Evolutionary conservation across 768 basidiomycete genomes (phyloP).

Genomic region (Holtermanniella nyarrowii): DNA sequence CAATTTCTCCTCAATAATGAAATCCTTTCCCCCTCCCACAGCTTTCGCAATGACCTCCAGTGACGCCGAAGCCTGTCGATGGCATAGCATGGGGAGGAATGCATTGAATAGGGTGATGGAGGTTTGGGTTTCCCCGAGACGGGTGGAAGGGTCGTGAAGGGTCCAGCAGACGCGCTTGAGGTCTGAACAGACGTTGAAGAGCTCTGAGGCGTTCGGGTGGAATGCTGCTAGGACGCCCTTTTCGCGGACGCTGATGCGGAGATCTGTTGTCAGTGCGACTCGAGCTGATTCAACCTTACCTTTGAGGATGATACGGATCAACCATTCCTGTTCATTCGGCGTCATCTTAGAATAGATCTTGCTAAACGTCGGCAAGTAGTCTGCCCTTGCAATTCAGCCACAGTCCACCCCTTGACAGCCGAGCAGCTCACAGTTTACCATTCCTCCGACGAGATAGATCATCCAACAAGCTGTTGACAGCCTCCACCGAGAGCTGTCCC

Average conservation of each 20-base stretch:
- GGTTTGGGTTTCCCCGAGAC: constrained; percentile 54
- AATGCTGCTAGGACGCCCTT: constrained; percentile 83
- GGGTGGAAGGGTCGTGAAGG: constrained; percentile 62
- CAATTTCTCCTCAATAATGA: constrained; percentile 92
- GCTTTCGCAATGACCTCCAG: constrained; percentile 74
- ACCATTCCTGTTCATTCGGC: constrained; percentile 84
- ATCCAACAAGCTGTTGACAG: constrained; percentile 71
- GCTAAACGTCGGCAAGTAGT: constrained; percentile 65
- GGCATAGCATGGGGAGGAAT: constrained; percentile 93
- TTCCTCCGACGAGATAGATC: constrained; percentile 65
- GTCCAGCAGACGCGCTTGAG: constrained; percentile 87
- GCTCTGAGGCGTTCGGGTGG: constrained; percentile 84
- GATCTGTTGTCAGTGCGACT: constrained; percentile 63
- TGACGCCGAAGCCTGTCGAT: constrained; percentile 61
- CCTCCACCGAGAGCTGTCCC: constrained; percentile 60
- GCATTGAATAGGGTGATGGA: constrained; percentile 67
- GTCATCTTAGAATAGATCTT: constrained; percentile 56
- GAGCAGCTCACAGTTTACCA: constrained; percentile 47
- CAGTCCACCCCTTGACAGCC: background rate
- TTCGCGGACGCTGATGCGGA: constrained; percentile 86
- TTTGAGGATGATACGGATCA: constrained; percentile 90
- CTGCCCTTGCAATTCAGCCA: constrained; percentile 47
- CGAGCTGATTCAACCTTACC: too few relatives aligned
- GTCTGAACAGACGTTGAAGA: constrained; percentile 95
- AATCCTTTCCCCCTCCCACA: constrained; percentile 59